Evolutionary conservation across 176 grass and related monocot species (phyloP).

Genomic region (Avena eriantha): DNA sequence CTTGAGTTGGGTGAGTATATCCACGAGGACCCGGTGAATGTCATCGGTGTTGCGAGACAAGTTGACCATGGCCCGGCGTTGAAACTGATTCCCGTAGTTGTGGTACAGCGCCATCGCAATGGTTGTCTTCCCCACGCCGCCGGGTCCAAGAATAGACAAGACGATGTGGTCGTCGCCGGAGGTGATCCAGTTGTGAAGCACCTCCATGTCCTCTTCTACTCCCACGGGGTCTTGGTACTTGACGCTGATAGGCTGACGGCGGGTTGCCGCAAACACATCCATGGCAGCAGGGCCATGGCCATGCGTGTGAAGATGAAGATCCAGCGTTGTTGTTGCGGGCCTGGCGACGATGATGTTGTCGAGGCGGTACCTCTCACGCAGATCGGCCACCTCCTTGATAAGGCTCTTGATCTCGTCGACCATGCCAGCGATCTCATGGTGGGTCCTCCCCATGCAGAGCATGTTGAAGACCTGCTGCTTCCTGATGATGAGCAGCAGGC

Average conservation of each 20-base stretch:
- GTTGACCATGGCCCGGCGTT: background rate
- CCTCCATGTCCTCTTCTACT: background rate
- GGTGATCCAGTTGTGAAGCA: background rate
- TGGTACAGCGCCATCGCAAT: background rate
- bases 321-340: no score
- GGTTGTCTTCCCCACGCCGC: background rate
- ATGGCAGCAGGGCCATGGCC: no score
- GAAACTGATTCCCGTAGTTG: background rate
- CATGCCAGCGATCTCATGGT: background rate
- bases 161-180: accelerated
- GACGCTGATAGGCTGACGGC: no score
- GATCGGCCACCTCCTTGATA: background rate
- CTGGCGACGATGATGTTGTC: background rate
- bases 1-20: no score
- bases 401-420: background rate
- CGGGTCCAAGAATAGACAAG: background rate
- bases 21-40: no score
- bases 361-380: background rate
- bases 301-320: no score
- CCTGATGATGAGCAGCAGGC: background rate
- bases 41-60: no score
- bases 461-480: no score
- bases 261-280: no score
- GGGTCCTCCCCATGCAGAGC: background rate
- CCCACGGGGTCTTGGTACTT: background rate